phyloP scores from a whole-genome alignment of 2,329 filamentous ascomycete genomes.

The Leptosphaerulina australis region DNA sequence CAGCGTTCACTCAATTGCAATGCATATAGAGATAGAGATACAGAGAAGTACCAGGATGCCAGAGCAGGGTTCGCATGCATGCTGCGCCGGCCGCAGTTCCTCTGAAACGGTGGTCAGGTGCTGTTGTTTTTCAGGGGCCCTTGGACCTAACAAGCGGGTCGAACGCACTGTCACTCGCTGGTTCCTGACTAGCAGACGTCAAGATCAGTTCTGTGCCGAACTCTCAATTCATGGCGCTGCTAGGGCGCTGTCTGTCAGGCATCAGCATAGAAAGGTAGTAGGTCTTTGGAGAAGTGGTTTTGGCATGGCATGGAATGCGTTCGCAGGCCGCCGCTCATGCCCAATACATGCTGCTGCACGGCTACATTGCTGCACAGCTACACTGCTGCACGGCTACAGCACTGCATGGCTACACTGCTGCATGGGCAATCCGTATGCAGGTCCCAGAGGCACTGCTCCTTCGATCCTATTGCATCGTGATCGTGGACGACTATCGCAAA shows the following conservation, averaged over 20 bases:
- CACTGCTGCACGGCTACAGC: background rate
- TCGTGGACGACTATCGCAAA: constrained; percentile 11
- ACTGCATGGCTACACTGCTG: background rate
- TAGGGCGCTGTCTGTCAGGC: too few relatives aligned
- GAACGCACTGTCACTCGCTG: constrained; percentile 8
- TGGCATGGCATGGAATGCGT: constrained; percentile 13
- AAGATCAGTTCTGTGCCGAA: constrained; percentile 1
- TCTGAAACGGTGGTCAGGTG: constrained; percentile 26
- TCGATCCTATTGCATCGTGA: constrained; percentile 7
- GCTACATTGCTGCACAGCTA: background rate
- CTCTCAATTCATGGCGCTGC: background rate
- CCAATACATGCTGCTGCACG: background rate
- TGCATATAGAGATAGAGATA: constrained; percentile 7
- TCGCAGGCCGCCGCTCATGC: constrained; percentile 7
- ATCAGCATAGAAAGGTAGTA: too few relatives aligned
- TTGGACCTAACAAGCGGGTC: constrained; percentile 7
- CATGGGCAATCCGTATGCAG: constrained; percentile 5
- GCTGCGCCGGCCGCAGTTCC: constrained; percentile 10
- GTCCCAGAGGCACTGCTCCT: background rate
- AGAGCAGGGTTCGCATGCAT: constrained; percentile 21
- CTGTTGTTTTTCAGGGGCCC: constrained; percentile 5
- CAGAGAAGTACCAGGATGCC: constrained; percentile 8
- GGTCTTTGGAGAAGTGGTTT: too few relatives aligned
- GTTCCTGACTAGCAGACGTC: constrained; percentile 20
- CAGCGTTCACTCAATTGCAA: constrained; percentile 6